These are phyloP conservation scores for Mycena belliarum DNA, from an alignment of 768 basidiomycete genomes.

Conservation along the genomic window DNA sequence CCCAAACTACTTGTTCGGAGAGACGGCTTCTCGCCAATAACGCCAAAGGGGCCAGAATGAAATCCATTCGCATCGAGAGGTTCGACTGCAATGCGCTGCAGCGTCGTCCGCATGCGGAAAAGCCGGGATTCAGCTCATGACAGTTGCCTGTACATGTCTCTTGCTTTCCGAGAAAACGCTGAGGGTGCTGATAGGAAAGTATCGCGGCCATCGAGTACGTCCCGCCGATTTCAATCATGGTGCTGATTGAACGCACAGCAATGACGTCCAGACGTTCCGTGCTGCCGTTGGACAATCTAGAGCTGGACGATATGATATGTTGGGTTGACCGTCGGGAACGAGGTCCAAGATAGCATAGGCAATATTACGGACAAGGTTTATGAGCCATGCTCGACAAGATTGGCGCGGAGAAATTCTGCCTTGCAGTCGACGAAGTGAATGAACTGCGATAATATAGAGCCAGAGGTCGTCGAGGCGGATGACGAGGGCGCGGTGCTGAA, in stretches of 20 bases:
- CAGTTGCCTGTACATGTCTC: background rate
- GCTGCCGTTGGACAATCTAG: constrained; percentile 34
- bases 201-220: background rate
- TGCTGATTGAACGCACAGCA: constrained; percentile 22
- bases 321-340: constrained; percentile 41
- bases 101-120: background rate
- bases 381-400: too few species aligned
- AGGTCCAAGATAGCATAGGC: constrained; percentile 32
- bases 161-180: background rate
- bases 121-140: background rate
- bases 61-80: too few species aligned
- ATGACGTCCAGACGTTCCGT: constrained; percentile 37
- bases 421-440: too few species aligned
- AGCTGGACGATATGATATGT: constrained; percentile 32
- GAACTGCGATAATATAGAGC: too few species aligned
- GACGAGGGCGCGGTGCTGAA: too few species aligned
- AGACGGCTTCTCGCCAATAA: too few species aligned
- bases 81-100: too few species aligned
- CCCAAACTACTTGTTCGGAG: too few species aligned
- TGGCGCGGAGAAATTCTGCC: too few species aligned
- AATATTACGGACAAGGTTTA: constrained; percentile 38
- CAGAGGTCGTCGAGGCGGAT: too few species aligned
- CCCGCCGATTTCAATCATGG: background rate
- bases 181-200: background rate
- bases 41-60: too few species aligned